Percentiles rank a stretch among this genome's conserved stretches.
These are phyloP conservation scores for Lojkania enalia DNA, from an alignment of 2,329 filamentous ascomycete species.

Conservation along the genomic window DNA sequence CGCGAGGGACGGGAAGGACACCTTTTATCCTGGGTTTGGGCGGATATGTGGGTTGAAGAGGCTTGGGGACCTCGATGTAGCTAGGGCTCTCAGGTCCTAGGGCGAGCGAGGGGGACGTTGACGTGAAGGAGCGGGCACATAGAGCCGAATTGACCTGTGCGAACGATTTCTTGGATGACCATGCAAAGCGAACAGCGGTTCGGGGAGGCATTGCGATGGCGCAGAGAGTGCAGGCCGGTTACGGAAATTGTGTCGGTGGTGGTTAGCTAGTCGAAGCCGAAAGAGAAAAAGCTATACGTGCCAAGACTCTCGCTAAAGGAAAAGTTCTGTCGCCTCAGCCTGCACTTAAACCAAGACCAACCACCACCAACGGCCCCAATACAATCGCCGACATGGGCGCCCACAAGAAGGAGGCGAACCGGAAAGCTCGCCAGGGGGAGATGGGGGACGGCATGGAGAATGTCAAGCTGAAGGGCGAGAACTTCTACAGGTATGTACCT, in stretches of 20 bases:
- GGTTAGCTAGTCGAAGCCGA: slow-evolving; percentile 17
- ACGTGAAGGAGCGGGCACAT: slow-evolving; percentile 47
- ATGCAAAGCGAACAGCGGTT: slow-evolving; percentile 44
- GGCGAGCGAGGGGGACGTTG: slow-evolving; percentile 47
- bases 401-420: slow-evolving; percentile 85
- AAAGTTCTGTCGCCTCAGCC: slow-evolving; percentile 23
- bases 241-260: slow-evolving; percentile 20
- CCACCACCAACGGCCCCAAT: not conserved
- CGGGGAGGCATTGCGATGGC: slow-evolving; percentile 46
- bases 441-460: slow-evolving; percentile 85
- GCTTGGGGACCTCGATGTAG: slow-evolving; percentile 79
- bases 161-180: slow-evolving; percentile 20
- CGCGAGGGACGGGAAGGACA: slow-evolving; percentile 78
- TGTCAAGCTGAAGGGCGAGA: slow-evolving; percentile 93
- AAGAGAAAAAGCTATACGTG: too few species aligned
- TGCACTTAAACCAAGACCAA: slow-evolving; percentile 2
- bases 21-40: slow-evolving; percentile 65
- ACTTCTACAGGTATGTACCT: slow-evolving; percentile 81
- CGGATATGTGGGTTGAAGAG: slow-evolving; percentile 68
- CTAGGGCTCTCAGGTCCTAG: slow-evolving; percentile 84
- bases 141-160: slow-evolving; percentile 17
- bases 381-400: slow-evolving; percentile 68
- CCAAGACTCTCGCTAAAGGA: slow-evolving; percentile 31
- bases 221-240: slow-evolving; percentile 4
- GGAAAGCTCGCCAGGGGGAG: slow-evolving; percentile 84